Percentiles rank a stretch among this genome's conserved stretches.
These are phyloP conservation scores for Ogataea pini DNA, from an alignment of 805 yeast species.

Conservation along the genomic window DNA sequence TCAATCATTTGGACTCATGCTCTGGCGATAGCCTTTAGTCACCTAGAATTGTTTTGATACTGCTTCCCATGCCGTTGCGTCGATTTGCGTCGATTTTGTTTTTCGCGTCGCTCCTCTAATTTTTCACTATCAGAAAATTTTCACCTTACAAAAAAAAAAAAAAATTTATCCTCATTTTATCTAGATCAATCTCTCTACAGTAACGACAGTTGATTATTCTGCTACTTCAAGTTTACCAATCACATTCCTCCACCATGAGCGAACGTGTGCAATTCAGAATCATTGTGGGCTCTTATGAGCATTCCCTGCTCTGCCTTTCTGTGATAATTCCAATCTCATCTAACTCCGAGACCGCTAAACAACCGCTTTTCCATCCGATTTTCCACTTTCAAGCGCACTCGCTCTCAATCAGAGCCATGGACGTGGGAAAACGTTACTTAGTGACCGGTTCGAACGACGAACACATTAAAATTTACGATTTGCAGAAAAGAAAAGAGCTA, in stretches of 20 bases:
- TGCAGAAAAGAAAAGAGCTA: conserved; percentile 89
- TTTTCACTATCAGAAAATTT: conserved; percentile 4
- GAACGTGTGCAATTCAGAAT: conserved; percentile 59
- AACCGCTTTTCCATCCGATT: conserved; percentile 82
- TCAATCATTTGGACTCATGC: too few species aligned
- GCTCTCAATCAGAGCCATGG: conserved; percentile 81
- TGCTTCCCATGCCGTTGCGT: too few species aligned
- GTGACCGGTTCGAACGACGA: conserved; percentile 97
- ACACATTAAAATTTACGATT: conserved; percentile 89
- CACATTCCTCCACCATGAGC: neutral
- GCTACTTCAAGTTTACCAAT: too few species aligned
- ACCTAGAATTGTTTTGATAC: too few species aligned
- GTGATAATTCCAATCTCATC: conserved; percentile 48
- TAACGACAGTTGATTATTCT: too few species aligned
- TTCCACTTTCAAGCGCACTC: conserved; percentile 97
- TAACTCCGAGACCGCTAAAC: conserved; percentile 32
- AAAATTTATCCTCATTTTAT: neutral
- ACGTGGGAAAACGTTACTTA: conserved; percentile 76
- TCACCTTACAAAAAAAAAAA: neutral
- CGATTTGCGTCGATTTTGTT: too few species aligned
- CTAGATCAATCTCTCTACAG: neutral
- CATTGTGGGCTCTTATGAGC: conserved; percentile 95
- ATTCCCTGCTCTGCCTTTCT: conserved; percentile 82
- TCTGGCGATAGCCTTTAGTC: too few species aligned
- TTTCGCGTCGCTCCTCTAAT: neutral